Evolutionary conservation across 352 stramenopile species (phyloP).

Genomic region (Aphanomyces stellatus): DNA sequence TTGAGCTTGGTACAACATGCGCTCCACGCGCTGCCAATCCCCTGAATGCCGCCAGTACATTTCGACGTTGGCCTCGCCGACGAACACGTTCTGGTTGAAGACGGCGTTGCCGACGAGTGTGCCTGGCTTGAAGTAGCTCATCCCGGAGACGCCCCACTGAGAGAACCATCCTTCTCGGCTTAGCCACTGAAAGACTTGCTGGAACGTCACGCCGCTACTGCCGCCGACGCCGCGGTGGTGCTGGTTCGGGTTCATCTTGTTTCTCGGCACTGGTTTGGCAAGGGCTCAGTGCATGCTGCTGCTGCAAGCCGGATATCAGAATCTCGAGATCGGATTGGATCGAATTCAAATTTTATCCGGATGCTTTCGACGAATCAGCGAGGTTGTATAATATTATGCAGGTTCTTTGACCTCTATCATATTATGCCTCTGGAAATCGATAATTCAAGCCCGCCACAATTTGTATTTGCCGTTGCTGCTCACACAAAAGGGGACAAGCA

Average conservation of each 20-base stretch:
- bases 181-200: conserved; percentile 1
- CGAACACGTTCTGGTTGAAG: conserved; percentile 8
- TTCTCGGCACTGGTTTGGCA: neutral
- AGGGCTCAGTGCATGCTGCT: too few species aligned
- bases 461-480: neutral
- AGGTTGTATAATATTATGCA: too few species aligned
- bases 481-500: neutral
- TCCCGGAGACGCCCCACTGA: neutral
- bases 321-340: too few species aligned
- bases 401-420: too few species aligned
- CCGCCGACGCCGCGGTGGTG: neutral
- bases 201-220: neutral
- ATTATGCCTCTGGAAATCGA: too few species aligned
- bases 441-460: neutral
- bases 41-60: conserved; percentile 10
- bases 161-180: conserved; percentile 7
- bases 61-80: neutral
- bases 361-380: too few species aligned
- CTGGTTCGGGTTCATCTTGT: neutral
- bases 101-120: neutral
- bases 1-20: conserved; percentile 1
- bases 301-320: too few species aligned
- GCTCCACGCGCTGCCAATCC: conserved; percentile 1
- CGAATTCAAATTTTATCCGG: neutral
- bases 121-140: conserved; percentile 12